Evolutionary conservation across 1,284 basidiomycete genomes (phyloP), one percentile per base, ranked within the genome.

Genomic region (Ceratobasidium papillatum): DNA sequence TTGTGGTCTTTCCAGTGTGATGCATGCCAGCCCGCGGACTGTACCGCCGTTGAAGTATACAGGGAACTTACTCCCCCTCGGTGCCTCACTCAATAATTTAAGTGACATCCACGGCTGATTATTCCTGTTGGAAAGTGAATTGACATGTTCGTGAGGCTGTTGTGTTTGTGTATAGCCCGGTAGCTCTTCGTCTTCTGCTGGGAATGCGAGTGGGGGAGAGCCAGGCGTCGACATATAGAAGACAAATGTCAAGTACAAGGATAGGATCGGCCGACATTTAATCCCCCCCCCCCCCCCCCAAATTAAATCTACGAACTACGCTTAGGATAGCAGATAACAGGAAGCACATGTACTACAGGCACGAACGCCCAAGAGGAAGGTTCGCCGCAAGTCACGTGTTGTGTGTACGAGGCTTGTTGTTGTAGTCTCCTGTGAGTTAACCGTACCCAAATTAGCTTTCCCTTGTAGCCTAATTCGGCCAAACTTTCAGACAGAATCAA

Each of bases 401-500:
- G 30, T n/a, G 17, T n/a, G 12, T 22, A n/a, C 8, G 38, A 5
- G 19, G 62, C 43, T 49, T 64, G 45, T 22, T n/a, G 11, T 47
- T 12, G 8, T 9, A 47, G 45, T 47, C 19, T 3, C 19, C 4
- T 9, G 11, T 22, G 22, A 38, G 36, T 34, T 34, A 27, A 64
- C 36, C n/a, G 19, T 27, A 14, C 38, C 41, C 5, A 51, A 65
- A 22, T 5, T 8, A 17, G 65, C 49, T 59, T 34, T 56, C 65
- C 65, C 65, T 69, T 69, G 65, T 69, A 52, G 22, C 65, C 65
- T 17, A 43, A 54, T 56, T 27, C 22, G 65, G 65, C 25, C 12
- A 45, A 38, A 36, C 49, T 36, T 25, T 69, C 17, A 41, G 25
- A 43, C 59, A 22, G 25, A 41, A 22, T 19, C 59, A 61, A 61